These are phyloP conservation scores for Aspergillus proliferans DNA, from an alignment of 2,329 filamentous ascomycete genomes.

Conservation along the genomic window DNA sequence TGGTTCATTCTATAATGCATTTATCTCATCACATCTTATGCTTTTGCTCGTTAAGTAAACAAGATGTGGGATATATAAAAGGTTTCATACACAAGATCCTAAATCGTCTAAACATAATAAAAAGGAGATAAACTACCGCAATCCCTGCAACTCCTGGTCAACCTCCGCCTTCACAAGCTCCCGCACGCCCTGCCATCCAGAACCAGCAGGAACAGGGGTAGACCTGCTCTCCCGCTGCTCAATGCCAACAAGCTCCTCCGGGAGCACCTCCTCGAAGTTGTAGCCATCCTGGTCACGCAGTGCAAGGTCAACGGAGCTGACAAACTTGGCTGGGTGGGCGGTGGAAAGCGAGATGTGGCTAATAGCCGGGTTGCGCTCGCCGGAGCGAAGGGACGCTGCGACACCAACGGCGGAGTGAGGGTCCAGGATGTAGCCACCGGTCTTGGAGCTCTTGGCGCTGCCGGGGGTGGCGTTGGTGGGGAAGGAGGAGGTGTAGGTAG, in stretches of 20 bases:
- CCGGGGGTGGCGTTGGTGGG: conserved; percentile 35
- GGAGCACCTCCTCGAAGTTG: conserved; percentile 71
- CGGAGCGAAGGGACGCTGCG: conserved; percentile 65
- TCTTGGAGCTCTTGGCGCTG: conserved; percentile 31
- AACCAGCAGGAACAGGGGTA: conserved; percentile 56
- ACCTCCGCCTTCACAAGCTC: conserved; percentile 71
- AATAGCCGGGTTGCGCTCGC: conserved; percentile 46
- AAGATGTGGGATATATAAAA: background rate
- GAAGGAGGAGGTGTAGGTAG: conserved; percentile 52
- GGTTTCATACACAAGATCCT: background rate
- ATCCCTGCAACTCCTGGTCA: conserved; percentile 36
- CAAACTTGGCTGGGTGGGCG: conserved; percentile 94
- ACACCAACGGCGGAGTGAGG: conserved; percentile 89
- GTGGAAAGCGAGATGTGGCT: conserved; percentile 82
- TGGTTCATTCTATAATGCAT: background rate
- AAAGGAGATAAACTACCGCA: conserved; percentile 10
- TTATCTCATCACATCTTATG: background rate
- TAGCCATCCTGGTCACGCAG: conserved; percentile 67
- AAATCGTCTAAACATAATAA: background rate
- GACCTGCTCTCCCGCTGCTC: conserved; percentile 70
- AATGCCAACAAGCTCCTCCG: conserved; percentile 73
- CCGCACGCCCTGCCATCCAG: conserved; percentile 67
- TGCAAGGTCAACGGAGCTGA: conserved; percentile 73
- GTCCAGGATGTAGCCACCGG: conserved; percentile 74
- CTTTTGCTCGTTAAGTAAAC: background rate